Evolutionary conservation across 2,329 filamentous ascomycete species (phyloP).

Genomic region (Trichoderma lentiforme): DNA sequence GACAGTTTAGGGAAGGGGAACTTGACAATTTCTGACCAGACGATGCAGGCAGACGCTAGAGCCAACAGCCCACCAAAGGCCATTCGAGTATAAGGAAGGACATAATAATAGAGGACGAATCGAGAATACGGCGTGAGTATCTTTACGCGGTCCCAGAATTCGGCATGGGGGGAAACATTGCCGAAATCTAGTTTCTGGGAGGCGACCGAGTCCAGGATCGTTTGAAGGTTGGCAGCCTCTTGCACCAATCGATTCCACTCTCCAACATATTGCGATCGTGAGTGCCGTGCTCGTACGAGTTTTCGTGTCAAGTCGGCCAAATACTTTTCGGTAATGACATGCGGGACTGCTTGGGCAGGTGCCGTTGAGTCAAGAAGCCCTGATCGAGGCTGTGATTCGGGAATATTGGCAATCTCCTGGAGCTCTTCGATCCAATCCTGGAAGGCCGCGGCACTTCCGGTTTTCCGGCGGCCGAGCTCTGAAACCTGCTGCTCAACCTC

Average conservation of each 20-base stretch:
- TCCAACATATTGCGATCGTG: conserved; percentile 74
- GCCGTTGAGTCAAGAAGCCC: conserved; percentile 41
- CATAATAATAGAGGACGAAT: conserved; percentile 70
- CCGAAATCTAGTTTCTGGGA: conserved; percentile 79
- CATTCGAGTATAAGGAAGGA: conserved; percentile 67
- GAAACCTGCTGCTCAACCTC: conserved; percentile 76
- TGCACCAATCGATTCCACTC: conserved; percentile 81
- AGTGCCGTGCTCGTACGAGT: conserved; percentile 76
- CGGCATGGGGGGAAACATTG: conserved; percentile 52
- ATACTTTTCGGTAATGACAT: conserved; percentile 89
- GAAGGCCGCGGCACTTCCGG: conserved; percentile 69
- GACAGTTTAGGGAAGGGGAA: conserved; percentile 75
- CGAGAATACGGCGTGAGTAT: conserved; percentile 78
- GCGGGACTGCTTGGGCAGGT: conserved; percentile 55
- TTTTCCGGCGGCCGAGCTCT: conserved; percentile 77
- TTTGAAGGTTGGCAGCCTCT: conserved; percentile 71
- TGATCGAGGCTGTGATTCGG: conserved; percentile 55
- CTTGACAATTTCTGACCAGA: conserved; percentile 93
- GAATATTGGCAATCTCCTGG: conserved; percentile 68
- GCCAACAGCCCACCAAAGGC: conserved; percentile 64
- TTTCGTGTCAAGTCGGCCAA: conserved; percentile 84
- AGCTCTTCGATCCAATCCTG: conserved; percentile 96
- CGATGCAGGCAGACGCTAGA: conserved; percentile 73
- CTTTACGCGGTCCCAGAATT: conserved; percentile 51
- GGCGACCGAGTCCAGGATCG: conserved; percentile 76